These are phyloP conservation scores for Puccinia horiana DNA, from an alignment of 1,284 basidiomycete species.

Conservation along the genomic window DNA sequence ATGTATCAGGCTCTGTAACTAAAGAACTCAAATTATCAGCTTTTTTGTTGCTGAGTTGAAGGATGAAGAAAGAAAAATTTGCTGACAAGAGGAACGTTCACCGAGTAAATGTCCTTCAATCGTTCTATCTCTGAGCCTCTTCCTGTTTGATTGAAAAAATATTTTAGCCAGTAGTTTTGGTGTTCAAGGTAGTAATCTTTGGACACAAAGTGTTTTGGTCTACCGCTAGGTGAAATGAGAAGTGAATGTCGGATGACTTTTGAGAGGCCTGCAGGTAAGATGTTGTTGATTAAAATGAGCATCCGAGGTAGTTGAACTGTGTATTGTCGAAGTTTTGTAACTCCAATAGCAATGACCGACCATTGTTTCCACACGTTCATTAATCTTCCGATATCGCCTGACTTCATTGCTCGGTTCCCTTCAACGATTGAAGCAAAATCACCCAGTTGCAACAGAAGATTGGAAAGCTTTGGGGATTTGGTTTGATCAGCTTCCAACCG, in stretches of 20 bases:
- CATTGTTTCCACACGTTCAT: slow-evolving; percentile 22
- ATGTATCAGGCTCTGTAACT: not conserved
- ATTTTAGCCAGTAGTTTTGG: not conserved
- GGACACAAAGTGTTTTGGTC: not conserved
- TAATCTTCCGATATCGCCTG: not conserved
- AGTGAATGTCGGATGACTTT: not conserved
- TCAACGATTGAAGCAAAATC: slow-evolving; percentile 5
- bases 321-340: not conserved
- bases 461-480: not conserved
- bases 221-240: not conserved
- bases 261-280: not conserved
- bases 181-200: slow-evolving; percentile 1
- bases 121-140: not conserved
- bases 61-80: not conserved
- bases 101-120: not conserved
- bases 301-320: not conserved
- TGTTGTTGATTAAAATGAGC: not conserved
- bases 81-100: not conserved
- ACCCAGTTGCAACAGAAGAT: not conserved
- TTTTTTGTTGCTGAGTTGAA: too few relatives aligned
- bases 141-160: not conserved
- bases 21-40: not conserved
- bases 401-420: not conserved
- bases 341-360: not conserved
- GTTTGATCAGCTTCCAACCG: not conserved